These are phyloP conservation scores for Claviceps africana DNA, from an alignment of 2,329 filamentous ascomycete species.

Conservation along the genomic window DNA sequence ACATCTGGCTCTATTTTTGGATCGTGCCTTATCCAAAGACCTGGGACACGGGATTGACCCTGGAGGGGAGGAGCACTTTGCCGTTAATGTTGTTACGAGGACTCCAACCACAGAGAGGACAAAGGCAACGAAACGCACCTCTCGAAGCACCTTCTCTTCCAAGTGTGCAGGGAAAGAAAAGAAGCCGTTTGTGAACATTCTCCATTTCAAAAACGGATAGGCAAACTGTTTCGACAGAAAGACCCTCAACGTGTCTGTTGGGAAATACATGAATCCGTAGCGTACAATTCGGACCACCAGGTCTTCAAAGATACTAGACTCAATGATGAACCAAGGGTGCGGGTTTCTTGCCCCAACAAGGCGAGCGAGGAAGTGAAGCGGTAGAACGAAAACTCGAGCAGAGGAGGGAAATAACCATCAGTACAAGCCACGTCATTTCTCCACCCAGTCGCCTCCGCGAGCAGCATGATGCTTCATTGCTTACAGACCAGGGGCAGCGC, in stretches of 20 bases:
- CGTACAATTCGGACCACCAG: conserved; percentile 63
- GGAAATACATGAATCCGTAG: conserved; percentile 62
- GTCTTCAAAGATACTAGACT: conserved; percentile 62
- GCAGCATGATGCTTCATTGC: not conserved
- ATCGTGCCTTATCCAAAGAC: conserved; percentile 56
- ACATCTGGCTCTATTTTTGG: conserved; percentile 51
- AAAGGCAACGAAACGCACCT: conserved; percentile 11
- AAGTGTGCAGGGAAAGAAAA: conserved; percentile 48
- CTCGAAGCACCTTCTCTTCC: conserved; percentile 30
- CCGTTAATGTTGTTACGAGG: not conserved
- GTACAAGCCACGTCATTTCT: not conserved
- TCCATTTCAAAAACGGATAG: conserved; percentile 59
- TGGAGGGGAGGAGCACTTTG: conserved; percentile 4
- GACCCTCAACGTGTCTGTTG: conserved; percentile 52
- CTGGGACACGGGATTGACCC: conserved; percentile 34
- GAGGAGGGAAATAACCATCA: not conserved
- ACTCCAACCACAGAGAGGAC: not conserved
- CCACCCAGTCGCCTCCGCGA: not conserved
- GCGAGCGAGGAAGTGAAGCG: conserved; percentile 4
- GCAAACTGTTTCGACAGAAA: conserved; percentile 67
- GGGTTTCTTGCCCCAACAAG: conserved; percentile 9
- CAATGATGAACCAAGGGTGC: conserved; percentile 48
- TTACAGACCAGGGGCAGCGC: conserved; percentile 46
- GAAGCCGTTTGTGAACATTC: conserved; percentile 60
- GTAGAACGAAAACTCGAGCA: conserved; percentile 3